Conservation (phyloP, 139 green algal genomes). For the Chlamydomonas urium region DNA sequence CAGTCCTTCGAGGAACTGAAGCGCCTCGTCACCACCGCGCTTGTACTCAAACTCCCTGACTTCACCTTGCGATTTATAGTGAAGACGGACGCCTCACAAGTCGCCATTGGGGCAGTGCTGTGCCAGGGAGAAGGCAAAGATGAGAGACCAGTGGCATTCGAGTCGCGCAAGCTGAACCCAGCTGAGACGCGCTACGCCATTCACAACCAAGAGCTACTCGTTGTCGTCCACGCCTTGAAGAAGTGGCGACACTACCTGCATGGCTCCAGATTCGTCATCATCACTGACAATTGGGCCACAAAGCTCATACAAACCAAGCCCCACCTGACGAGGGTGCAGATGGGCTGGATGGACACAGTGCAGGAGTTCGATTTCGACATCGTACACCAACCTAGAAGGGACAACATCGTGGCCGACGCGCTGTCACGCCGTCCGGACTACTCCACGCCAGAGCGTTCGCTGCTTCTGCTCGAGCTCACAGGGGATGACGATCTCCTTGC, state of each 20-base stretch:
- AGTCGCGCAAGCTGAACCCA: constrained; percentile 23
- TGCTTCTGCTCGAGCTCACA: too few relatives aligned
- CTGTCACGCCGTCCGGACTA: too few relatives aligned
- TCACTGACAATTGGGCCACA: constrained; percentile 26
- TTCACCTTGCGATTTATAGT: neutral
- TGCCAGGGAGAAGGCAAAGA: constrained; percentile 18
- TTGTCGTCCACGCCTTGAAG: constrained; percentile 24
- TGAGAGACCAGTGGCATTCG: constrained; percentile 19
- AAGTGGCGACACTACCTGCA: constrained; percentile 41
- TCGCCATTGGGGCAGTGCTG: constrained; percentile 29
- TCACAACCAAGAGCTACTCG: constrained; percentile 41
- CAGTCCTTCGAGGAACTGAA: neutral
- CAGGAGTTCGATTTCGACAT: constrained; percentile 20
- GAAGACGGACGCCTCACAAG: constrained; percentile 26
- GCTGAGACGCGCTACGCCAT: constrained; percentile 39
- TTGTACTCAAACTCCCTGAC: neutral
- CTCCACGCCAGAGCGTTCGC: too few relatives aligned
- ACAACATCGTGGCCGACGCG: constrained; percentile 44
- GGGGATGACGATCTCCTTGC: too few relatives aligned
- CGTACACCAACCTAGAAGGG: constrained; percentile 16
- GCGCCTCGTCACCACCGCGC: neutral
- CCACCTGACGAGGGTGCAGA: constrained; percentile 1
- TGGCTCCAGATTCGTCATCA: constrained; percentile 10
- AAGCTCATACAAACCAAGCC: constrained; percentile 17
- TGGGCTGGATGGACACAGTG: constrained; percentile 10